phyloP scores from a whole-genome alignment of 345 rosid species.

The Microcos paniculata region DNA sequence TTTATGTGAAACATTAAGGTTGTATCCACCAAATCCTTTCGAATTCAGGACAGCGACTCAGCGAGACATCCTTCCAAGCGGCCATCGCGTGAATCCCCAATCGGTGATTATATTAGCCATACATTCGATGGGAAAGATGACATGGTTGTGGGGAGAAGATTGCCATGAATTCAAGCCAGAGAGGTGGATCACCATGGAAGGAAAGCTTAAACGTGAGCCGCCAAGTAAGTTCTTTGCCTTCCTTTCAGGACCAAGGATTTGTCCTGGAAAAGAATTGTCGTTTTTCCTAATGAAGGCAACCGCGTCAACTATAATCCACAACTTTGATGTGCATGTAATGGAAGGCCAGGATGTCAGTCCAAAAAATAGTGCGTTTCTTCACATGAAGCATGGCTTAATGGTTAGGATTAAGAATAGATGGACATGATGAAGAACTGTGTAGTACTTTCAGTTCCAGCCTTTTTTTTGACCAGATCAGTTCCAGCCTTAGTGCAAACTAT shows the following conservation, averaged over 20 bases:
- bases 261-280: constrained; percentile 49
- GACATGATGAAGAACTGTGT: too few species aligned
- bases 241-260: constrained; percentile 55
- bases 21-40: background rate
- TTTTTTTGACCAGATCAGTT: too few species aligned
- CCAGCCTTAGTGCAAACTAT: too few species aligned
- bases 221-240: constrained; percentile 37
- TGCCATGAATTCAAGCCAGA: constrained; percentile 38
- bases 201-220: constrained; percentile 25
- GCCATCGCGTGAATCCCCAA: background rate
- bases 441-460: too few species aligned
- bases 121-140: constrained; percentile 35
- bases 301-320: constrained; percentile 18
- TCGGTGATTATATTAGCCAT: background rate
- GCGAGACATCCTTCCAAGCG: constrained; percentile 2
- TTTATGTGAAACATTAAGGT: constrained; percentile 22
- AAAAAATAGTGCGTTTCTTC: constrained; percentile 19
- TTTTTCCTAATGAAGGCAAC: constrained; percentile 34
- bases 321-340: constrained; percentile 24
- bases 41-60: background rate
- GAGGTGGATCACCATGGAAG: constrained; percentile 22
- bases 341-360: constrained; percentile 32
- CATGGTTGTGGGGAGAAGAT: constrained; percentile 44
- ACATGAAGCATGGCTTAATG: constrained; percentile 22
- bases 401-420: background rate